Conservation (phyloP, 2,329 filamentous ascomycete genomes). For the Verticillium isaacii region DNA sequence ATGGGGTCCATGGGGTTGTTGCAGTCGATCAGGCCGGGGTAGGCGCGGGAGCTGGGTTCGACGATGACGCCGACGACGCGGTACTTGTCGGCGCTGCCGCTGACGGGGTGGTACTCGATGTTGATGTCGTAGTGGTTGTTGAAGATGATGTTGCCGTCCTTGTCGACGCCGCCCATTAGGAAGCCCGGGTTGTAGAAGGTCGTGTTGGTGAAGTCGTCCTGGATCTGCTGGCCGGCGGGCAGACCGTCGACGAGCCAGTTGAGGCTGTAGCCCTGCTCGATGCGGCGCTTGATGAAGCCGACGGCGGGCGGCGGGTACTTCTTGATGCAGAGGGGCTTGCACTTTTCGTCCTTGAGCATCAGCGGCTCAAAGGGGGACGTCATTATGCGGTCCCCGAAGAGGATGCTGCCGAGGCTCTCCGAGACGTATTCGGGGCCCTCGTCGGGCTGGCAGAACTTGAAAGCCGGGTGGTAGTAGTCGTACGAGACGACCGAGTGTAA, state of each 20-base stretch:
- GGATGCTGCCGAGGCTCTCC: conserved; percentile 89
- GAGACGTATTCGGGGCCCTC: conserved; percentile 73
- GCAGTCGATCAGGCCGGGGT: conserved; percentile 59
- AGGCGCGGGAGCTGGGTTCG: conserved; percentile 68
- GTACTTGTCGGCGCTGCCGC: conserved; percentile 60
- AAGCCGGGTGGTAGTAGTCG: conserved; percentile 88
- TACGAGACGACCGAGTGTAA: conserved; percentile 91
- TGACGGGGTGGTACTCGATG: conserved; percentile 85
- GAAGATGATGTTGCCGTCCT: conserved; percentile 56
- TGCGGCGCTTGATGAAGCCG: conserved; percentile 76
- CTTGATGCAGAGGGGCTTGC: conserved; percentile 71
- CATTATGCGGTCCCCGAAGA: conserved; percentile 95
- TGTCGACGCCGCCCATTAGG: conserved; percentile 59
- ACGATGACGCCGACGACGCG: conserved; percentile 91
- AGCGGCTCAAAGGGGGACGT: conserved; percentile 89
- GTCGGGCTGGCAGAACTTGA: conserved; percentile 82
- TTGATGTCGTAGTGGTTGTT: conserved; percentile 96
- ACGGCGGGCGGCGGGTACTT: conserved; percentile 61
- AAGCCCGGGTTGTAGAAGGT: conserved; percentile 93
- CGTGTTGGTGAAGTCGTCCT: conserved; percentile 69
- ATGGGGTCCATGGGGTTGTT: conserved; percentile 51
- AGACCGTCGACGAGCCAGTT: conserved; percentile 96
- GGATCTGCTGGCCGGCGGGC: conserved; percentile 79
- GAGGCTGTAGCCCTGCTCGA: conserved; percentile 81
- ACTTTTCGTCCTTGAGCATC: conserved; percentile 84